Evolutionary conservation across 2,329 filamentous ascomycete species (phyloP).

Genomic region (Sporothrix luriei): DNA sequence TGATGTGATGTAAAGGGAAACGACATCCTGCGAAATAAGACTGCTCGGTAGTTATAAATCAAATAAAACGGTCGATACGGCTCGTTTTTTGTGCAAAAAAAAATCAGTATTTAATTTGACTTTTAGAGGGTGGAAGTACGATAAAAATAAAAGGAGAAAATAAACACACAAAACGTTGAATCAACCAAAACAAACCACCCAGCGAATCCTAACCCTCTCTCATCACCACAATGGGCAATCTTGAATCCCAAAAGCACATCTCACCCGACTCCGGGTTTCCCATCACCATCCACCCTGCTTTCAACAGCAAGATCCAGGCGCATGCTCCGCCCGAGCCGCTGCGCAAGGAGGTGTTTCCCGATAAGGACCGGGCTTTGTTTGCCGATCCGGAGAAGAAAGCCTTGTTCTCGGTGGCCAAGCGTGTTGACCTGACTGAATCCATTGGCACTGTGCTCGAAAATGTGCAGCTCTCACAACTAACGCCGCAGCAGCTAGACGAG

Average conservation of each 20-base stretch:
- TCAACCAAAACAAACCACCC: background rate
- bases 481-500: constrained; percentile 52
- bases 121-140: too few species aligned
- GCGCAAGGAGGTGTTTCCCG: constrained; percentile 41
- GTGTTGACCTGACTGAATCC: constrained; percentile 49
- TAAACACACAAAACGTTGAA: background rate
- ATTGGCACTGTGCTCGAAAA: constrained; percentile 47
- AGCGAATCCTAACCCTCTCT: background rate
- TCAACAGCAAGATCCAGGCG: constrained; percentile 50
- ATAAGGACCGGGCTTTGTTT: constrained; percentile 47
- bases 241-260: constrained; percentile 52
- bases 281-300: constrained; percentile 50
- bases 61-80: background rate
- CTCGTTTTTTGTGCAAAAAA: too few species aligned
- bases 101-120: too few species aligned
- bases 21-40: background rate
- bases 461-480: constrained; percentile 51
- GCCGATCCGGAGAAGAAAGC: constrained; percentile 51
- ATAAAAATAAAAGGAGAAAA: too few species aligned
- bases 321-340: constrained; percentile 47
- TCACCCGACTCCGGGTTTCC: constrained; percentile 54
- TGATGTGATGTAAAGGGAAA: background rate
- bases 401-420: constrained; percentile 46
- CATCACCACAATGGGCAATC: constrained; percentile 39
- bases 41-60: background rate